phyloP scores from a whole-genome alignment of 306 rosid species.

The Quercus bicolor region DNA sequence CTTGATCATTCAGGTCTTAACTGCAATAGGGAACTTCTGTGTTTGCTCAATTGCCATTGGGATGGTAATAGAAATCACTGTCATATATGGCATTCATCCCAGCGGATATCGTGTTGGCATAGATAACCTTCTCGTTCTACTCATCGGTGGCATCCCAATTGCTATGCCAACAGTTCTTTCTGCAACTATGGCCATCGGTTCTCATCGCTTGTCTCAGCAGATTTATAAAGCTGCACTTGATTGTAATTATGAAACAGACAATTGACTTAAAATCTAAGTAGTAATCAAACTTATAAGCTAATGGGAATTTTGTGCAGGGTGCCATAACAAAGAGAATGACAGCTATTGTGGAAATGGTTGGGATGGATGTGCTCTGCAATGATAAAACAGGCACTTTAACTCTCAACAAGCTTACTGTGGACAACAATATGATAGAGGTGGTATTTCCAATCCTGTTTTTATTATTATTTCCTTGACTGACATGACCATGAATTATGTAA shows the following conservation, averaged over 20 bases:
- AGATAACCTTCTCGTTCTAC: slow-evolving; percentile 66
- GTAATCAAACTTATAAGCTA: too few relatives aligned
- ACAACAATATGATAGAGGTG: too few relatives aligned
- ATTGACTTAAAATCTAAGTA: background rate
- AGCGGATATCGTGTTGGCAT: slow-evolving; percentile 45
- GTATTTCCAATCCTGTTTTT: too few relatives aligned
- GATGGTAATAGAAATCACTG: slow-evolving; percentile 57
- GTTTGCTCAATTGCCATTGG: slow-evolving; percentile 74
- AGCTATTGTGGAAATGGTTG: too few relatives aligned
- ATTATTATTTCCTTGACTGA: too few relatives aligned
- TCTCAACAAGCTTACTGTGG: too few relatives aligned
- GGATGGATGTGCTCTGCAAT: too few relatives aligned
- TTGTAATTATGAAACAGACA: background rate
- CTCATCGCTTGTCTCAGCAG: slow-evolving; percentile 62
- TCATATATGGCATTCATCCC: slow-evolving; percentile 31
- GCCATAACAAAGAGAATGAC: too few relatives aligned
- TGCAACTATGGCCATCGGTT: slow-evolving; percentile 81
- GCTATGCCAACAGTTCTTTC: slow-evolving; percentile 93
- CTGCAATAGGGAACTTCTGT: too few relatives aligned
- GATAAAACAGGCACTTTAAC: too few relatives aligned
- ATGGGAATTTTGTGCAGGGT: background rate
- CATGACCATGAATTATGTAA: too few relatives aligned
- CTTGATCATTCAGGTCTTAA: too few relatives aligned
- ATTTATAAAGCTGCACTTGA: slow-evolving; percentile 21
- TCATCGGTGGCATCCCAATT: slow-evolving; percentile 76